Evolutionary conservation across 257 asterid species (phyloP).

Genomic region (Linaria vulgaris): DNA sequence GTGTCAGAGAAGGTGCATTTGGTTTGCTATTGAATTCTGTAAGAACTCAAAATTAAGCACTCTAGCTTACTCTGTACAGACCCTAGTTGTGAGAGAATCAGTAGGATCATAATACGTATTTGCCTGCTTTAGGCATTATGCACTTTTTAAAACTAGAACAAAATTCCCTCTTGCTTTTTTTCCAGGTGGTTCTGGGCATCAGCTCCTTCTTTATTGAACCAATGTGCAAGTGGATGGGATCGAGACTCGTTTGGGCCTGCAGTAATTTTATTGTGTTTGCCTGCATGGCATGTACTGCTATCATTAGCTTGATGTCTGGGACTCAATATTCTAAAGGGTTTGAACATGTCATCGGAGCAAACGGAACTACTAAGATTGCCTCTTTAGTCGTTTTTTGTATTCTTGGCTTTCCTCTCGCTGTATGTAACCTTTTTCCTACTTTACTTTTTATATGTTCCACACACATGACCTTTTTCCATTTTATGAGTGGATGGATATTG

Average conservation of each 20-base stretch:
- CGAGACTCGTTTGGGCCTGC: conserved; percentile 15
- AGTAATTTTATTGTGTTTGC: conserved; percentile 16
- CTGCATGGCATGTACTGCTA: conserved; percentile 11
- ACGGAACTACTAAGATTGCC: conserved; percentile 61
- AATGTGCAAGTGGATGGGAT: conserved; percentile 13
- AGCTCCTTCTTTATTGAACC: conserved; percentile 54
- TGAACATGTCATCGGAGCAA: conserved; percentile 81
- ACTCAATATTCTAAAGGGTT: conserved; percentile 63
- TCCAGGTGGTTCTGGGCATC: conserved; percentile 89
- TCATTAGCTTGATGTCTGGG: conserved; percentile 35
- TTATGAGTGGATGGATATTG: not conserved
- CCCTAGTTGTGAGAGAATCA: conserved; percentile 16
- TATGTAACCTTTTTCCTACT: conserved; percentile 42
- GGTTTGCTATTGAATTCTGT: conserved; percentile 99
- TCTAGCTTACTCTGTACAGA: conserved; percentile 24
- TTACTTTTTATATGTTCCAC: conserved; percentile 7
- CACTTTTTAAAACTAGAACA: not conserved
- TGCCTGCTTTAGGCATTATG: conserved; percentile 9
- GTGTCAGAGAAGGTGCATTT: conserved; percentile 99
- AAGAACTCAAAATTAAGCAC: conserved; percentile 72
- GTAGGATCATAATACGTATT: conserved; percentile 19
- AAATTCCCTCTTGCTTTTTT: conserved; percentile 14
- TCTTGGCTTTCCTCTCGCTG: conserved; percentile 98
- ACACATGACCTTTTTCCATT: not conserved
- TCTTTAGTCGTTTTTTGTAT: conserved; percentile 82